phyloP scores from a whole-genome alignment of 495 filamentous ascomycete genomes.

The Penicillium alfredii region DNA sequence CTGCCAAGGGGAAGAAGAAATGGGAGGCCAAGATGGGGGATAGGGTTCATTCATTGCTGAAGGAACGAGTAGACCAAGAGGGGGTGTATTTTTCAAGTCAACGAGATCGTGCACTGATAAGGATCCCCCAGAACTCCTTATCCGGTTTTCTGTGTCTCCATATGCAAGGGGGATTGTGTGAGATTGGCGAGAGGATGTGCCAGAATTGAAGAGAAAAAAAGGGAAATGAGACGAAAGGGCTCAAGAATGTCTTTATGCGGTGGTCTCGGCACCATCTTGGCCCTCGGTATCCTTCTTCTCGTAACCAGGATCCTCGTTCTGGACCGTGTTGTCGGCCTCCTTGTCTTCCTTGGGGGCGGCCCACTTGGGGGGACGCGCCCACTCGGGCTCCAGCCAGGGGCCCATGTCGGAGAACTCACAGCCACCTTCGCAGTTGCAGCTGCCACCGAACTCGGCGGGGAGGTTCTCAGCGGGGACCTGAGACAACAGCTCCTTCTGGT shows the following conservation, averaged over 20 bases:
- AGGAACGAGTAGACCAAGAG: too few species aligned
- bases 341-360: conserved; percentile 36
- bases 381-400: conserved; percentile 83
- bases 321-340: conserved; percentile 17
- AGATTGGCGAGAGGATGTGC: not conserved
- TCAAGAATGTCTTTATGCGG: conserved; percentile 25
- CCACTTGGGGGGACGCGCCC: conserved; percentile 66
- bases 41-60: too few species aligned
- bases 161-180: not conserved
- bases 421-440: conserved; percentile 74
- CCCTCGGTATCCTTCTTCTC: conserved; percentile 32
- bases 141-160: not conserved
- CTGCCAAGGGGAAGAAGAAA: conserved; percentile 2
- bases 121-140: not conserved
- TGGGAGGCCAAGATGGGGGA: conserved; percentile 2
- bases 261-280: conserved; percentile 24
- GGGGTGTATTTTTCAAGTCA: too few species aligned
- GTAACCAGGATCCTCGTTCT: conserved; percentile 24
- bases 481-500: conserved; percentile 72
- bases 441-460: conserved; percentile 78
- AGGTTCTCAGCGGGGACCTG: conserved; percentile 91
- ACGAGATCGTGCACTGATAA: not conserved
- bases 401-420: conserved; percentile 85
- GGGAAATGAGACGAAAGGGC: conserved; percentile 8
- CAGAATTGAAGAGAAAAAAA: conserved; percentile 7